Base-by-base conservation (phyloP, 2,329 filamentous ascomycete species). In the Ambrosiella cleistominuta region DNA sequence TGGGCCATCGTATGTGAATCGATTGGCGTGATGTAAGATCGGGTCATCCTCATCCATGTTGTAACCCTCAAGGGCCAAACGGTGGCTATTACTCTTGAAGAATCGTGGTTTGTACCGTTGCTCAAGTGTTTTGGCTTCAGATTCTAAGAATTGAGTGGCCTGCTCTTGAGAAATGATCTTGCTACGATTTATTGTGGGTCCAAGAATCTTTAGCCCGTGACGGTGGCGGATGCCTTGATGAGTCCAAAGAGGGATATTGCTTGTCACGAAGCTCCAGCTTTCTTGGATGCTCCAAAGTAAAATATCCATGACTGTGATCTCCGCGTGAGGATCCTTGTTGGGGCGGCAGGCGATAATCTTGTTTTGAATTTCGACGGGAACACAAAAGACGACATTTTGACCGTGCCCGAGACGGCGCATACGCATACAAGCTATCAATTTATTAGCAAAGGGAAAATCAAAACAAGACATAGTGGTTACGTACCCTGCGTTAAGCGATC, bases 401-500 rank as follows among this genome's bases (percentile, higher is more conserved):
- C 82, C 82, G 1, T 78, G 69, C 0, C 82, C 85, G 0, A 90
- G 72, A 60, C 82, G 79, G 9, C 84, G 68, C 77, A 88, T 81
- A n/a, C 85, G 68, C 81, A 85, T 86, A 60, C 82, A 85, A 0
- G 82, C 82, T 79, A 42, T 11, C 42, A 17, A 19, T 12, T 42
- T 42, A n/a, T 42, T 42, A 42, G 40, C 11, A 6, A 7, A 7
- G 38, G 39, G 7, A 50, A 13, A 12, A 12, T 12, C 6, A 42
- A 11, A 12, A n/a, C 11, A 12, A 12, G 40, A n/a, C 40, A 42
- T 12, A 42, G n/a, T 42, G 40, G n/a, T n/a, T 9, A 3, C 11
- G 65, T 69, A 80, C 80, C 82, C 75, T 89, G 85, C 0, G 82
- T 78, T 0, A 88, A 65, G 12, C 75, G 70, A 61, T 90, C 86